These are phyloP conservation scores for Truncatella angustata DNA, from an alignment of 2,329 filamentous ascomycete genomes.

Conservation along the genomic window DNA sequence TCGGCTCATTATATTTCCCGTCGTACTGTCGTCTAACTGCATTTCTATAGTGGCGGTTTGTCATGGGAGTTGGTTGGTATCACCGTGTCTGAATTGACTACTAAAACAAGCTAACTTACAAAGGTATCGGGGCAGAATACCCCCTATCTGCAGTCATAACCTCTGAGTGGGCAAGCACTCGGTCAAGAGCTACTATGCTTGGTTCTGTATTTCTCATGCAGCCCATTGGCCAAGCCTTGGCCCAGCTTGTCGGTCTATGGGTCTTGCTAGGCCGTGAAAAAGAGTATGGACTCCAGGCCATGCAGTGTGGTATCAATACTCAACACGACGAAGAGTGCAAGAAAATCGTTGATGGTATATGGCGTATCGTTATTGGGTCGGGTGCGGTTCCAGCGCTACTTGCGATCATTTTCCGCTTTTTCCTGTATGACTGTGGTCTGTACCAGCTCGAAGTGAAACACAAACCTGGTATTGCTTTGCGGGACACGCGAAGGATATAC, in stretches of 20 bases:
- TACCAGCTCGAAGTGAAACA: slow-evolving; percentile 65
- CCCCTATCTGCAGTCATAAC: slow-evolving; percentile 66
- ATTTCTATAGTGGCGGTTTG: slow-evolving; percentile 45
- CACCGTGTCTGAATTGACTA: neutral
- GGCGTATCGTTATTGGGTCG: slow-evolving; percentile 66
- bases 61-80: slow-evolving; percentile 47
- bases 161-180: slow-evolving; percentile 60
- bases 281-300: slow-evolving; percentile 23
- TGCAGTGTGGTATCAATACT: slow-evolving; percentile 42
- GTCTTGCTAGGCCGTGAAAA: slow-evolving; percentile 43
- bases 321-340: slow-evolving; percentile 42
- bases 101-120: neutral
- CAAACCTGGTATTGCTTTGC: slow-evolving; percentile 56
- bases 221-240: slow-evolving; percentile 63
- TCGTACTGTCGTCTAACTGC: neutral
- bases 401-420: slow-evolving; percentile 65
- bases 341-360: slow-evolving; percentile 56
- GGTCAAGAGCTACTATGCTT: slow-evolving; percentile 62
- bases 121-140: slow-evolving; percentile 66
- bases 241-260: slow-evolving; percentile 58
- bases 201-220: slow-evolving; percentile 68
- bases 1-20: neutral
- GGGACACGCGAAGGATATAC: slow-evolving; percentile 60
- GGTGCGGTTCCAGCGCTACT: slow-evolving; percentile 63
- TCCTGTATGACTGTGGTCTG: slow-evolving; percentile 64